A percentile compares a stretch with the other conserved stretches of the same genome.
phyloP scores from a whole-genome alignment of 2,329 filamentous ascomycete genomes.

The Ciborinia camelliae region DNA sequence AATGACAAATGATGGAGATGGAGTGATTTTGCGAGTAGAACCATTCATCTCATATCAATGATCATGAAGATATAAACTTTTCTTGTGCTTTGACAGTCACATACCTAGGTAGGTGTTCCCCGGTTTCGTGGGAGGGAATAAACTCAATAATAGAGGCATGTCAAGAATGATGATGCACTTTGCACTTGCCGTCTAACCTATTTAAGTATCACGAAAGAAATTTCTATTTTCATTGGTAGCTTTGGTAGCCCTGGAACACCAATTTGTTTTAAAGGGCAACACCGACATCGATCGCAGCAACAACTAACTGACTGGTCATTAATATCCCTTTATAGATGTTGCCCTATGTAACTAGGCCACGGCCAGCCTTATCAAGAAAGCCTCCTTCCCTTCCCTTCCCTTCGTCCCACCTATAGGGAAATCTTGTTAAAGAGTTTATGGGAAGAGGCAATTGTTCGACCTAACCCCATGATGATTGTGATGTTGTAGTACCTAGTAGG shows the following conservation, averaged over 20 bases:
- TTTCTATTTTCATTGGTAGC: neutral
- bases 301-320: neutral
- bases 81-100: constrained; percentile 2
- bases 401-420: neutral
- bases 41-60: neutral
- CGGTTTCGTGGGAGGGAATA: neutral
- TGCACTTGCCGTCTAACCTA: neutral
- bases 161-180: neutral
- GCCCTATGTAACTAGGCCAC: neutral
- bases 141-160: neutral
- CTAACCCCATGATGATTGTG: neutral
- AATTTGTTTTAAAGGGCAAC: neutral
- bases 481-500: too few species aligned
- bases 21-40: too few species aligned
- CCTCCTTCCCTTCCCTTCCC: neutral
- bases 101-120: too few species aligned
- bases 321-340: neutral
- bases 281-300: neutral
- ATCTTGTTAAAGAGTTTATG: neutral
- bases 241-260: neutral
- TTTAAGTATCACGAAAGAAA: neutral
- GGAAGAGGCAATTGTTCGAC: neutral
- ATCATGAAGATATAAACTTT: neutral
- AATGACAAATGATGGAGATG: neutral
- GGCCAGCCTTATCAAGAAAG: neutral